Evolutionary conservation across 1,284 basidiomycete species (phyloP).

Genomic region (Calocybe gambosa): DNA sequence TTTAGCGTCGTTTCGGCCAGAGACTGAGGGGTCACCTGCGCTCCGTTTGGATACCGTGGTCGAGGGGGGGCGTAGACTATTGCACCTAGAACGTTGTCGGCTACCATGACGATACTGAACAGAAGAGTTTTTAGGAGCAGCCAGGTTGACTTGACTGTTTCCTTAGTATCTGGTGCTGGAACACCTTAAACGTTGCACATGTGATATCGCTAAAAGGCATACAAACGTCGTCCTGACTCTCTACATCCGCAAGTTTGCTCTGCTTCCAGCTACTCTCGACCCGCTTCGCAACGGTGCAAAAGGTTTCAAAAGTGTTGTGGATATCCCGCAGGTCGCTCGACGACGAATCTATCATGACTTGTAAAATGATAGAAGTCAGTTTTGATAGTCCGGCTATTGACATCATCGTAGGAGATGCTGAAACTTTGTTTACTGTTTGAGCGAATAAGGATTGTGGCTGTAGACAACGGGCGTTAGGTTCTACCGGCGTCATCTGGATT

Average conservation of each 20-base stretch:
- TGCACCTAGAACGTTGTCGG: conserved; percentile 53
- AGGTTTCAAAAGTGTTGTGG: conserved; percentile 6
- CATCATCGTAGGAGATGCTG: conserved; percentile 15
- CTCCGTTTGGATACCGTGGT: conserved; percentile 8
- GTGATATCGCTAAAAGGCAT: conserved; percentile 14
- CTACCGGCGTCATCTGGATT: conserved; percentile 12
- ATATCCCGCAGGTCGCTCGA: conserved; percentile 12
- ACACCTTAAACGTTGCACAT: background rate
- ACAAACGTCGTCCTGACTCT: conserved; percentile 34
- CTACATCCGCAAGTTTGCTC: conserved; percentile 34
- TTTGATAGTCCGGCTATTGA: conserved; percentile 17
- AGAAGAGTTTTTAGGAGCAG: conserved; percentile 61
- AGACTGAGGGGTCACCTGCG: conserved; percentile 31
- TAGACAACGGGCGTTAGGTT: background rate
- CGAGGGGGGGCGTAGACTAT: conserved; percentile 44
- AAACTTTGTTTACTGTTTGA: conserved; percentile 8
- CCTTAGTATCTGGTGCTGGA: conserved; percentile 33
- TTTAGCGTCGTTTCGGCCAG: conserved; percentile 46
- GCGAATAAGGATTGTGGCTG: conserved; percentile 7
- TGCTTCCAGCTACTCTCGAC: conserved; percentile 51
- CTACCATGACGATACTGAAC: conserved; percentile 63
- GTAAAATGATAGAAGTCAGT: conserved; percentile 15
- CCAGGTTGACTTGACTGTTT: conserved; percentile 50
- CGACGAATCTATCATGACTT: conserved; percentile 12
- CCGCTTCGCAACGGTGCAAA: conserved; percentile 24